Evolutionary conservation across 2,329 filamentous ascomycete species (phyloP), one percentile per base, ranked within the genome.

Genomic region (Cephalotrichum gorgonifer): DNA sequence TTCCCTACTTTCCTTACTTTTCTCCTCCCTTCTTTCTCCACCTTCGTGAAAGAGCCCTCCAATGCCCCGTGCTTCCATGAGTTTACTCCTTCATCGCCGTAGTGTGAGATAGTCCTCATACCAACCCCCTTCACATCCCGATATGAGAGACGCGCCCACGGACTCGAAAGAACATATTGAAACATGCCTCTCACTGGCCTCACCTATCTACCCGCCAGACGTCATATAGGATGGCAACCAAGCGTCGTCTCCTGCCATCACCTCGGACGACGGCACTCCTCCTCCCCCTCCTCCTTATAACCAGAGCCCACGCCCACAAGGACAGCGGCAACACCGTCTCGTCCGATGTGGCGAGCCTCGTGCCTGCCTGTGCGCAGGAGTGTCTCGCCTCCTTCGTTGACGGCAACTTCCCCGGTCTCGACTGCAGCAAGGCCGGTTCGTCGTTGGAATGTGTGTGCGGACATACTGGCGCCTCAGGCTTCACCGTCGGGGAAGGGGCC

Each of bases 401-500:
- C n/a, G 66, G 70, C 53, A 80, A 83, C 60, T 86, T 78, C 58
- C 70, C 71, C 31, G 57, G 61, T 20, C 64, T 62, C 45, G 59
- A 61, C 44, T 85, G 81, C 57, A 69, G 70, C 35, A 27, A 58
- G 63, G 30, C 64, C 65, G 14, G 69, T 12, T 31, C 74, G 11
- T 71, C 81, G 25, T 61, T 87, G 55, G 65, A 72, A 57, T 87
- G 82, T 55, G 69, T 88, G 6, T 89, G 85, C 61, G 72, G 73
- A 33, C 70, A 72, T 51, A 69, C 70, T 30, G 82, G 82, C 8
- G 64, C 62, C 12, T 75, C 75, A 27, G 82, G 80, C 9, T 83
- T 81, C 56, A 88, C 85, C 2, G 58, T 88, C 44, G 84, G 83
- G n/a, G 85, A 88, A 64, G 84, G 75, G 11, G 82, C 79, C 4